A percentile compares a stretch with the other conserved stretches of the same genome.
phyloP scores from a whole-genome alignment of 805 yeast species.

The Yueomyces sp. region DNA sequence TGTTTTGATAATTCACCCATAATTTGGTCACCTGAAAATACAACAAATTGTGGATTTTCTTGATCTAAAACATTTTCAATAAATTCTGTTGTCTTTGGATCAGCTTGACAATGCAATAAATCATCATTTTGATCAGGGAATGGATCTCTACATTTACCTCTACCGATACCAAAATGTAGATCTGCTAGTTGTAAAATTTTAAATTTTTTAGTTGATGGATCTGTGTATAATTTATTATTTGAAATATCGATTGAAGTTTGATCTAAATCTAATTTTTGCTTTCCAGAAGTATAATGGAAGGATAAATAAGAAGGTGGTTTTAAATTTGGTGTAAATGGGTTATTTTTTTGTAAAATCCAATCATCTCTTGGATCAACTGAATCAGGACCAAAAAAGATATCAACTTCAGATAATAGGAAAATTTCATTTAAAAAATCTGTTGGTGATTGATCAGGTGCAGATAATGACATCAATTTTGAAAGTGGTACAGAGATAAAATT shows the following conservation, averaged over 20 bases:
- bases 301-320: conserved; percentile 7
- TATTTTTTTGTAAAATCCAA: conserved; percentile 34
- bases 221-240: not conserved
- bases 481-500: too few relatives aligned
- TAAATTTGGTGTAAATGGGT: not conserved
- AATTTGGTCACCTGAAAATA: conserved; percentile 83
- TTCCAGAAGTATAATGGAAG: not conserved
- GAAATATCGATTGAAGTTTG: not conserved
- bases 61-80: conserved; percentile 48
- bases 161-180: conserved; percentile 76
- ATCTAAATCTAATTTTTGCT: too few relatives aligned
- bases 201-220: conserved; percentile 27
- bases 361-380: conserved; percentile 66
- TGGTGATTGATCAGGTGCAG: not conserved
- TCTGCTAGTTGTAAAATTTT: conserved; percentile 87
- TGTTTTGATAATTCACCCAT: conserved; percentile 62
- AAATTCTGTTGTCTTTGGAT: conserved; percentile 52
- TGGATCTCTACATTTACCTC: conserved; percentile 72
- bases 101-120: conserved; percentile 55
- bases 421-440: not conserved
- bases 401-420: conserved; percentile 31
- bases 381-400: conserved; percentile 58
- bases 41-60: conserved; percentile 77
- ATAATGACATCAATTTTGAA: too few relatives aligned
- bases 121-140: conserved; percentile 14